Conservation (phyloP, 768 basidiomycete species). For the Mycena vulgaris region DNA sequence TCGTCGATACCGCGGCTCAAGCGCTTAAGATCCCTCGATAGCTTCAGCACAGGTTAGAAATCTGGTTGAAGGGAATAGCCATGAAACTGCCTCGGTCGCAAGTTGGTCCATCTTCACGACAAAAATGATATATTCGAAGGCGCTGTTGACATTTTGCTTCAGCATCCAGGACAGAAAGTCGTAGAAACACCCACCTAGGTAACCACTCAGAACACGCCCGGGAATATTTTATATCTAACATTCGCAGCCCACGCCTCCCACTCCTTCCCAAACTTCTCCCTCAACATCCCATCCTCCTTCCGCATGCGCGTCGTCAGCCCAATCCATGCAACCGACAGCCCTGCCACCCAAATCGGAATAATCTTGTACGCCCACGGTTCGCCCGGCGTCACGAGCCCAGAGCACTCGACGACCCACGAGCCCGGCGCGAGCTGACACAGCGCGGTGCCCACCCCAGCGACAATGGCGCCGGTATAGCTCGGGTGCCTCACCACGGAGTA, state of each 20-base stretch:
- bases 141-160: too few relatives aligned
- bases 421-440: slow-evolving; percentile 32
- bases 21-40: too few relatives aligned
- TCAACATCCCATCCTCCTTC: slow-evolving; percentile 35
- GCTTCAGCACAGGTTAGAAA: too few relatives aligned
- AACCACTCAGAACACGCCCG: slow-evolving; percentile 19
- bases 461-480: slow-evolving; percentile 42
- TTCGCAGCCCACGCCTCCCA: slow-evolving; percentile 34
- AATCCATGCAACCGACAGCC: neutral
- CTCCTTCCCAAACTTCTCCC: slow-evolving; percentile 26
- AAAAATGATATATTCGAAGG: too few relatives aligned
- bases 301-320: slow-evolving; percentile 17
- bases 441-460: slow-evolving; percentile 43
- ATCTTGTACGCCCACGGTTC: neutral
- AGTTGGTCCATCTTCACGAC: too few relatives aligned
- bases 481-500: slow-evolving; percentile 51
- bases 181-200: too few relatives aligned
- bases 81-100: too few relatives aligned
- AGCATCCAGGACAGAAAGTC: too few relatives aligned
- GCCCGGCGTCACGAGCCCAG: neutral
- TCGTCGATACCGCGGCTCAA: too few relatives aligned
- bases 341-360: slow-evolving; percentile 4
- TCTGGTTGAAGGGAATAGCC: too few relatives aligned
- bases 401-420: slow-evolving; percentile 35
- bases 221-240: slow-evolving; percentile 24